Percentiles rank a stretch among this genome's conserved stretches.
Conservation (phyloP, 1,284 basidiomycete species). For the Sphagnurus paluster region DNA sequence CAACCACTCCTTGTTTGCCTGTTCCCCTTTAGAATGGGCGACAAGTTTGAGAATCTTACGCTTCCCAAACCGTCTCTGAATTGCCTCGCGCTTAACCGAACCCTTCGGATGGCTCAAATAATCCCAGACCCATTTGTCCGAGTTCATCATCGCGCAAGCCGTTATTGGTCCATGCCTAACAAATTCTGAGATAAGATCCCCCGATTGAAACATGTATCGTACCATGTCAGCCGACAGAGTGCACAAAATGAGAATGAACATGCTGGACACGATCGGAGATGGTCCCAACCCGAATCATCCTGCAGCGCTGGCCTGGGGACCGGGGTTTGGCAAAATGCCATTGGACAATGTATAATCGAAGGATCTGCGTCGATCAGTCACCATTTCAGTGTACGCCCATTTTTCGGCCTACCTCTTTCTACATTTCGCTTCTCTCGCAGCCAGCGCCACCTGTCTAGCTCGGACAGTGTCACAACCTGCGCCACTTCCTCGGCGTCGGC, state of each 20-base stretch:
- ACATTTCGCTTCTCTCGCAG: slow-evolving; percentile 64
- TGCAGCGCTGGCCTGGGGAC: slow-evolving; percentile 54
- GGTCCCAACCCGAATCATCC: slow-evolving; percentile 62
- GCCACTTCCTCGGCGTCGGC: slow-evolving; percentile 73
- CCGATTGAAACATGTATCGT: not conserved
- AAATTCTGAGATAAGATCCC: slow-evolving; percentile 1
- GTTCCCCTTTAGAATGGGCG: slow-evolving; percentile 61
- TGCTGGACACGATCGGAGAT: slow-evolving; percentile 63
- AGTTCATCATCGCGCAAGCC: slow-evolving; percentile 61
- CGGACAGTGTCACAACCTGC: slow-evolving; percentile 59
- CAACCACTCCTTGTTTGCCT: slow-evolving; percentile 66
- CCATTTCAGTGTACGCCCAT: not conserved
- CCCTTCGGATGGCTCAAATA: slow-evolving; percentile 57
- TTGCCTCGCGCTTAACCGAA: slow-evolving; percentile 41
- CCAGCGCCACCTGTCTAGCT: slow-evolving; percentile 72
- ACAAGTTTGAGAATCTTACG: slow-evolving; percentile 58
- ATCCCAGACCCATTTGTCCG: slow-evolving; percentile 58
- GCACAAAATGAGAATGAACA: slow-evolving; percentile 75
- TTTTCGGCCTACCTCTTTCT: slow-evolving; percentile 57
- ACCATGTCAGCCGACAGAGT: slow-evolving; percentile 76
- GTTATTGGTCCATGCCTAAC: slow-evolving; percentile 73
- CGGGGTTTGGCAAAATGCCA: slow-evolving; percentile 68
- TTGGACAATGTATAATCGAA: slow-evolving; percentile 72
- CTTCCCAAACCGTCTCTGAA: slow-evolving; percentile 67
- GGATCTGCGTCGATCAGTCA: slow-evolving; percentile 52